Evolutionary conservation across 2,329 filamentous ascomycete species (phyloP), one percentile per base, ranked within the genome.

Genomic region (Calonectria leucothoes): DNA sequence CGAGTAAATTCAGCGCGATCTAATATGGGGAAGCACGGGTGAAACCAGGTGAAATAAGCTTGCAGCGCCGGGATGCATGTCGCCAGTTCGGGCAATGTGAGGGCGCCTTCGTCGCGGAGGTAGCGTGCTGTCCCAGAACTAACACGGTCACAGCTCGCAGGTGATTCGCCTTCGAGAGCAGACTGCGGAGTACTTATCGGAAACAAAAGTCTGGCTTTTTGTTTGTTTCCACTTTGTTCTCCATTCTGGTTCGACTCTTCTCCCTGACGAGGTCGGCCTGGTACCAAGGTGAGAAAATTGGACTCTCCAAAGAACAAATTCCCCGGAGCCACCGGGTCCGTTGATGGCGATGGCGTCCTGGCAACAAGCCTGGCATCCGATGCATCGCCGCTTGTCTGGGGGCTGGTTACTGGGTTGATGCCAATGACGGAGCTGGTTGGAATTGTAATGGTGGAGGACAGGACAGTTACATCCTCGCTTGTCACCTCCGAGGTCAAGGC

Each of bases 21-120:
- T 0, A 91, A 75, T 15, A 91, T 85, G 0, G 89, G 88, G 61
- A 90, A 91, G 68, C 88, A 88, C 0, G 89, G 88, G 74, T 91
- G 89, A 66, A 90, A 91, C 86, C 88, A 89, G 27, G 84, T 82
- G 69, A 91, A 91, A 80, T 90, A 91, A 0, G 89, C 88, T 23
- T 85, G 82, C 0, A 91, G 77, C 0, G 89, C 82, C 1, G 83
- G 83, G 5, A 87, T 81, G 51, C 86, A 86, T 23, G 86, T 83
- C 2, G 84, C 78, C 17, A 82, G 75, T 2, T 86, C 83, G 0
- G 89, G 89, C 29, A 89, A 86, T 0, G 85, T 84, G 51, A 90
- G 86, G 15, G 81, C 82, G 8, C 82, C 82, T 55, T 87, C 85
- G 39, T 87, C 86, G 15, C 85, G 85, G 4, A 90, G 86, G 72